phyloP scores from a whole-genome alignment of 2,329 filamentous ascomycete species.

The Aureobasidium sp. region DNA sequence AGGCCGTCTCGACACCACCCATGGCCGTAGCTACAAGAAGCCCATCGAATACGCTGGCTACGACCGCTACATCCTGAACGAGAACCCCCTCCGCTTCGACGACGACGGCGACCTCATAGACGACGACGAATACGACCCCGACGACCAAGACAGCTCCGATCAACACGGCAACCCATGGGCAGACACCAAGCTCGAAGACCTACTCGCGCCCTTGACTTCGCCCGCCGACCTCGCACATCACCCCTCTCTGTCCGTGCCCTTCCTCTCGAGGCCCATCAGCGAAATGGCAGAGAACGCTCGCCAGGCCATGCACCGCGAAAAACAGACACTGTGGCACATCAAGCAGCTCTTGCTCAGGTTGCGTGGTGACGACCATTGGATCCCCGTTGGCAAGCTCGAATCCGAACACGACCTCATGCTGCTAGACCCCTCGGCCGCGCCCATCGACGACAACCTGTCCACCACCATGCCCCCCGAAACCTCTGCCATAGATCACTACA shows the following conservation, averaged over 20 bases:
- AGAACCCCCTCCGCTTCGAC: conserved; percentile 66
- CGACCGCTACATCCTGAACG: conserved; percentile 63
- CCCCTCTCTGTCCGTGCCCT: conserved; percentile 66
- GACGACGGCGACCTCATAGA: conserved; percentile 56
- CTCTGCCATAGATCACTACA: conserved; percentile 3
- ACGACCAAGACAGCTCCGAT: conserved; percentile 53
- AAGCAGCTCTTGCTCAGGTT: conserved; percentile 67
- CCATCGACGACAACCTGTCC: not conserved
- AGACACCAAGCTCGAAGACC: conserved; percentile 62
- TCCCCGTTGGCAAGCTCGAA: conserved; percentile 49
- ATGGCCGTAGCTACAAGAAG: conserved; percentile 56
- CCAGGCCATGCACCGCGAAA: conserved; percentile 68
- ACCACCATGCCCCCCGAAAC: not conserved
- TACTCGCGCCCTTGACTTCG: conserved; percentile 68
- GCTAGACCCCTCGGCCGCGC: conserved; percentile 19
- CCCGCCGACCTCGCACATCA: conserved; percentile 69
- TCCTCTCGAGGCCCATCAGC: conserved; percentile 64
- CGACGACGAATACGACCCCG: conserved; percentile 20
- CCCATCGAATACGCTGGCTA: conserved; percentile 68
- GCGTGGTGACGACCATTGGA: conserved; percentile 66
- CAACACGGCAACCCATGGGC: conserved; percentile 67
- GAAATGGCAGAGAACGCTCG: conserved; percentile 64
- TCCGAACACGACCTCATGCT: conserved; percentile 42
- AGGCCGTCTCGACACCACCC: conserved; percentile 60
- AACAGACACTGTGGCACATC: conserved; percentile 63